Base-by-base conservation (phyloP, 768 basidiomycete genomes). In the Cubamyces sp. region DNA sequence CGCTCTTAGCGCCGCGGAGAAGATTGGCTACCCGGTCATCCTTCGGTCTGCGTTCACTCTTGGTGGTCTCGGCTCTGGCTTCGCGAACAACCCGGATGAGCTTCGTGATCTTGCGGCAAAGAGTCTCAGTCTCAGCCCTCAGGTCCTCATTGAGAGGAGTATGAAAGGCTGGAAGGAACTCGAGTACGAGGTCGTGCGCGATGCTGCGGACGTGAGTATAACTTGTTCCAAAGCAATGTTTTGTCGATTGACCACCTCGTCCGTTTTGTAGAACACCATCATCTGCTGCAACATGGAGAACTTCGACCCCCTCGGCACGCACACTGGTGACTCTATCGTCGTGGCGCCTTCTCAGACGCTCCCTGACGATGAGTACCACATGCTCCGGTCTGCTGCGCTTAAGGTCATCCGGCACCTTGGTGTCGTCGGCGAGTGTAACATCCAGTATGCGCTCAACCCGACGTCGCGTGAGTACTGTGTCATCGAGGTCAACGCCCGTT, bases 121-220 rank as follows among this genome's bases (percentile, higher is more conserved):
- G 76, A 86, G 89, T 72, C 84, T 99, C 55, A 88, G 87, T 71
- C 82, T 98, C 28, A 91, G 89, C 67, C 96, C 97, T 49, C 97
- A 98, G 74, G 92, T 98, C 46, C 84, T 99, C 59, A 95, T 99
- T 65, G 97, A 98, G 78, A 91, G 95, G 52, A 93, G 91, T 68
- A 92, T 99, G 90, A 98, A 98, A 77, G 97, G 97, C 30, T 99
- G 97, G 97, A 99, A 99, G 74, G 97, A 99, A 78, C 84, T 98
- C 65, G 97, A 99, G 77, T 99, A 98, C 69, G 97, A 99, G 74
- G 97, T 99, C 64, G 97, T 98, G 70, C 91, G 97, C 56, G 97
- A 99, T 74, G 95, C 84, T 67, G 96, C 96, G 53, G 97, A 99
- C 77, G 93, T 94, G 75, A 67, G 91, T 86, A 5, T 25, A 63